Percentiles rank a stretch among this genome's conserved stretches.
phyloP scores from a whole-genome alignment of 371 early-diverging fungal species.

The Umbelopsis sp. region DNA sequence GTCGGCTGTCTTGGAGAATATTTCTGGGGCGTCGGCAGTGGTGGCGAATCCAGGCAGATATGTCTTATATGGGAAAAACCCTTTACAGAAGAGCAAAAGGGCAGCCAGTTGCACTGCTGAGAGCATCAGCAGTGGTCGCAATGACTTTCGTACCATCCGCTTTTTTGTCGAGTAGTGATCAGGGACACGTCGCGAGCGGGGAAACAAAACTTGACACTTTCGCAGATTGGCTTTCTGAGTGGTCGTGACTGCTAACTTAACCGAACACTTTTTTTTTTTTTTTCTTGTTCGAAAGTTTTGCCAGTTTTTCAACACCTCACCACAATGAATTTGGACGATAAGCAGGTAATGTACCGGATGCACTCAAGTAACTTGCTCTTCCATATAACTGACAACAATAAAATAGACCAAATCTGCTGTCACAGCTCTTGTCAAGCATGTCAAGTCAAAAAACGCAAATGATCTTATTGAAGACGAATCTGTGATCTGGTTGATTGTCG shows the following conservation, averaged over 20 bases:
- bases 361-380: not conserved
- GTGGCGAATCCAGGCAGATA: slow-evolving; percentile 66
- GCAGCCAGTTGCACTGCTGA: slow-evolving; percentile 63
- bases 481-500: slow-evolving; percentile 19
- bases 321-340: slow-evolving; percentile 21
- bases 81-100: slow-evolving; percentile 66
- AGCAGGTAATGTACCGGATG: slow-evolving; percentile 18
- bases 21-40: slow-evolving; percentile 23
- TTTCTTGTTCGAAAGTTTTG: not conserved
- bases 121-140: slow-evolving; percentile 24
- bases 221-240: not conserved
- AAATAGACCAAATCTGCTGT: slow-evolving; percentile 12
- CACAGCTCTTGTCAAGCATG: slow-evolving; percentile 17
- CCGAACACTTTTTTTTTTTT: slow-evolving; percentile 20
- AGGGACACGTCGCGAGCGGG: not conserved
- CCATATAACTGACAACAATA: not conserved
- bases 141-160: slow-evolving; percentile 15
- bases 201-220: not conserved
- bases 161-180: not conserved
- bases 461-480: slow-evolving; percentile 21
- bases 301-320: slow-evolving; percentile 10
- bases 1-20: slow-evolving; percentile 1
- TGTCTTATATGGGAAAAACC: slow-evolving; percentile 81
- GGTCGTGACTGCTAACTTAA: not conserved
- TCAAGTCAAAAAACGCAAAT: slow-evolving; percentile 17